Conservation (phyloP, 2,329 filamentous ascomycete genomes). For the Fusarium armeniacum region DNA sequence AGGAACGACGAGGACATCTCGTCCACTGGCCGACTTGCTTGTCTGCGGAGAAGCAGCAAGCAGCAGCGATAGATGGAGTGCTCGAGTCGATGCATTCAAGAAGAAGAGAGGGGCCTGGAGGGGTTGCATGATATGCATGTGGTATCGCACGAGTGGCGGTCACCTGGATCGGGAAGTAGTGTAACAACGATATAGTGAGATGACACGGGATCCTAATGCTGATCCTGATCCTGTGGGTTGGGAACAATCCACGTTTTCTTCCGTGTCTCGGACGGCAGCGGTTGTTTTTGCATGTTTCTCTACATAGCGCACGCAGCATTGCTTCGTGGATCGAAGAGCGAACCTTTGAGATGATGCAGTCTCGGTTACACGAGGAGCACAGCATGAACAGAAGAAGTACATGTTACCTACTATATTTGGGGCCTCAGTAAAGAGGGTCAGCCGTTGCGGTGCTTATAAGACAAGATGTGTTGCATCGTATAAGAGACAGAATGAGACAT, state of each 20-base stretch:
- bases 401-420: neutral
- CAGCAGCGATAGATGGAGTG: slow-evolving; percentile 42
- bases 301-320: slow-evolving; percentile 31
- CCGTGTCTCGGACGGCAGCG: slow-evolving; percentile 46
- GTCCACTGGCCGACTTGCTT: slow-evolving; percentile 52
- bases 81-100: slow-evolving; percentile 39
- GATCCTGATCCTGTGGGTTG: slow-evolving; percentile 34
- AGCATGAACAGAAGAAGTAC: slow-evolving; percentile 5
- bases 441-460: slow-evolving; percentile 18
- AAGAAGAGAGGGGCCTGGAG: slow-evolving; percentile 42
- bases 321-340: slow-evolving; percentile 42
- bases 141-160: slow-evolving; percentile 46
- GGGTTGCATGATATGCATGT: slow-evolving; percentile 28
- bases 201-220: slow-evolving; percentile 32
- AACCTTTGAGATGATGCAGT: slow-evolving; percentile 42
- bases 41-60: slow-evolving; percentile 46
- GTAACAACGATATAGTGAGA: slow-evolving; percentile 40
- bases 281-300: slow-evolving; percentile 42
- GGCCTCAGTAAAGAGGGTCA: slow-evolving; percentile 18
- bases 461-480: slow-evolving; percentile 39
- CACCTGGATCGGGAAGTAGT: slow-evolving; percentile 46
- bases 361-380: slow-evolving; percentile 31
- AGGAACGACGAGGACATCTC: slow-evolving; percentile 52
- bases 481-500: slow-evolving; percentile 31
- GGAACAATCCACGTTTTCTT: slow-evolving; percentile 47